Evolutionary conservation across 441 rosid species (phyloP).

Genomic region (Erysimum cheiri): DNA sequence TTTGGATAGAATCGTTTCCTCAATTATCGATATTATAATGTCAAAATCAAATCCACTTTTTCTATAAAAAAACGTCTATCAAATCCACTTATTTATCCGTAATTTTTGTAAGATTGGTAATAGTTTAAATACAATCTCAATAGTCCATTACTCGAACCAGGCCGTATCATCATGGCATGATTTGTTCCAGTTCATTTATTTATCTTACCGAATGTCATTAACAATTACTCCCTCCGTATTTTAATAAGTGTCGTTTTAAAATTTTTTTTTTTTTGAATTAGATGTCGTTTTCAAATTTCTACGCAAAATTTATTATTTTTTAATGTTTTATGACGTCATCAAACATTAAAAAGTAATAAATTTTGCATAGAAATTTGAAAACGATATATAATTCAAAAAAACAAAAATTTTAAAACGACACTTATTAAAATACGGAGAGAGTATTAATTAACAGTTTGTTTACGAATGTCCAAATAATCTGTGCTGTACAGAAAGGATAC

Average conservation of each 20-base stretch:
- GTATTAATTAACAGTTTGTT: not conserved
- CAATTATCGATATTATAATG: not conserved
- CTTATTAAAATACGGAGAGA: too few species aligned
- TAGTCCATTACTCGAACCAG: not conserved
- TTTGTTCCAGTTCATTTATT: not conserved
- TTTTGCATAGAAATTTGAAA: too few species aligned
- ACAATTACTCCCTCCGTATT: too few species aligned
- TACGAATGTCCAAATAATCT: not conserved
- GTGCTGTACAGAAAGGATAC: not conserved
- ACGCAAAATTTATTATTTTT: too few species aligned
- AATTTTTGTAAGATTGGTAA: not conserved
- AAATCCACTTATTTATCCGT: not conserved
- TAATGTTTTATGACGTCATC: too few species aligned
- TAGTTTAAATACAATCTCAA: not conserved
- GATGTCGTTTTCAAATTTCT: too few species aligned
- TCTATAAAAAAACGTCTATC: too few species aligned
- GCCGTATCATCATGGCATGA: not conserved
- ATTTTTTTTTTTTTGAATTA: too few species aligned
- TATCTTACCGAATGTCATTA: slow-evolving; percentile 10
- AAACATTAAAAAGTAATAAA: too few species aligned
- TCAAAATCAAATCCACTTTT: not conserved
- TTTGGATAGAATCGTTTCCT: not conserved
- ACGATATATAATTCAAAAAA: too few species aligned
- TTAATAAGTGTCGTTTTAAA: too few species aligned
- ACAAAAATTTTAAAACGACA: too few species aligned